Base-by-base conservation (phyloP, 768 basidiomycete genomes). In the Paxillus ammoniavirescens region DNA sequence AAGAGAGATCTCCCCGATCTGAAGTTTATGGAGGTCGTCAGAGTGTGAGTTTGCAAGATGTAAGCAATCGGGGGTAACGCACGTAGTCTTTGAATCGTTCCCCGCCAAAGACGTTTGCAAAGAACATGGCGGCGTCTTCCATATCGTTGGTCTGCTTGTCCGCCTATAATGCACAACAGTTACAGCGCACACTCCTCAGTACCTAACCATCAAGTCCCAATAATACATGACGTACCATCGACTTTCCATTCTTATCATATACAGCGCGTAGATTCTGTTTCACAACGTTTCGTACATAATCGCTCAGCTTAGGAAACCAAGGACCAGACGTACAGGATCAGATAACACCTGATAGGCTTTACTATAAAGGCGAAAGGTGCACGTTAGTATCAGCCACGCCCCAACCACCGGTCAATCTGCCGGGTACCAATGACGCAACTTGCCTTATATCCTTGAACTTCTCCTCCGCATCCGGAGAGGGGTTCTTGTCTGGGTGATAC, bases 381-480 rank as follows among this genome's bases (percentile, higher is more conserved):
- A 50, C 51, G 61, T 65, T 42, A 63, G 47, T n/a, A 30, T 58
- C 40, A 49, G 48, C 15, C 38, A 45, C 55, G 40, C 26, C 54
- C 37, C 53, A 44, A 52, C 42, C 50, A 40, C 52, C 23, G 52
- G 50, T 50, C 45, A n/a, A 56, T 41, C 33, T 43, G 61, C 59
- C 50, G 40, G 49, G 5, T n/a, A 18, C 40, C 6, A 15, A 12
- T 8, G 17, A 35, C 9, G 17, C 48, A 38, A 69, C 69, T 57
- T 61, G 86, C 91, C 92, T 93, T 65, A 99, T 91, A 43, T 97
- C 91, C 73, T 98, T 96, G 77, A 99, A 99, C 76, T 86, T 94
- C 68, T 91, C 88, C 67, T 94, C 93, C 1, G 96, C 97, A 63
- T 93, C 92, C n/a, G 85, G 80, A 4, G 91, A 89, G 7, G 83